A percentile compares a stretch with the other conserved stretches of the same genome.
These are phyloP conservation scores for Suillus sp. DNA, from an alignment of 768 basidiomycete species.

Conservation along the genomic window DNA sequence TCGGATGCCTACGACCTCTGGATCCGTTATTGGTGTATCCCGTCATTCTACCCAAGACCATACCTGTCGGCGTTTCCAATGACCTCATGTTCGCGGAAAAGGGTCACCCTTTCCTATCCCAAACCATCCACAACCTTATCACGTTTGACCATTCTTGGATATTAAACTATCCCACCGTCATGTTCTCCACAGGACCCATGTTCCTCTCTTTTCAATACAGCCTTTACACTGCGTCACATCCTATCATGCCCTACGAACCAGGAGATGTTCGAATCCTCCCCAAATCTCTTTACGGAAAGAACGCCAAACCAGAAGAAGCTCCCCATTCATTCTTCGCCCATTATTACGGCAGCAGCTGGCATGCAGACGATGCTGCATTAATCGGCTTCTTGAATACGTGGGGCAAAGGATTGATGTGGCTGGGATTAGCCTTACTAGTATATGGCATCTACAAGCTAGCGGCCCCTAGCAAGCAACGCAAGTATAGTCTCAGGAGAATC, in stretches of 20 bases:
- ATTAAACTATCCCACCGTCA: slow-evolving; percentile 98
- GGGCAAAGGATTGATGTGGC: slow-evolving; percentile 88
- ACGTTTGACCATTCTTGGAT: slow-evolving; percentile 94
- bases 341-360: slow-evolving; percentile 98
- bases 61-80: slow-evolving; percentile 96
- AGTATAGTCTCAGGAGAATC: slow-evolving; percentile 58
- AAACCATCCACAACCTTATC: slow-evolving; percentile 89
- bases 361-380: slow-evolving; percentile 97
- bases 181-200: slow-evolving; percentile 99
- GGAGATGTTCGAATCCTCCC: slow-evolving; percentile 87
- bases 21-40: slow-evolving; percentile 86
- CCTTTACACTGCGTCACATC: slow-evolving; percentile 73
- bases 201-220: slow-evolving; percentile 95
- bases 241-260: slow-evolving; percentile 51
- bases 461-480: slow-evolving; percentile 60
- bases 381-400: slow-evolving; percentile 88
- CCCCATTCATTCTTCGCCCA: slow-evolving; percentile 96
- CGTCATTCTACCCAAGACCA: slow-evolving; percentile 91
- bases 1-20: slow-evolving; percentile 85
- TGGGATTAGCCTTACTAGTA: slow-evolving; percentile 73
- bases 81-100: slow-evolving; percentile 94
- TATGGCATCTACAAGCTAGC: slow-evolving; percentile 62
- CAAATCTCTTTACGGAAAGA: slow-evolving; percentile 98
- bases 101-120: slow-evolving; percentile 84
- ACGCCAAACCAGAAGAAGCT: slow-evolving; percentile 78